Conservation (phyloP, 345 rosid genomes). For the Clausena lansium region DNA sequence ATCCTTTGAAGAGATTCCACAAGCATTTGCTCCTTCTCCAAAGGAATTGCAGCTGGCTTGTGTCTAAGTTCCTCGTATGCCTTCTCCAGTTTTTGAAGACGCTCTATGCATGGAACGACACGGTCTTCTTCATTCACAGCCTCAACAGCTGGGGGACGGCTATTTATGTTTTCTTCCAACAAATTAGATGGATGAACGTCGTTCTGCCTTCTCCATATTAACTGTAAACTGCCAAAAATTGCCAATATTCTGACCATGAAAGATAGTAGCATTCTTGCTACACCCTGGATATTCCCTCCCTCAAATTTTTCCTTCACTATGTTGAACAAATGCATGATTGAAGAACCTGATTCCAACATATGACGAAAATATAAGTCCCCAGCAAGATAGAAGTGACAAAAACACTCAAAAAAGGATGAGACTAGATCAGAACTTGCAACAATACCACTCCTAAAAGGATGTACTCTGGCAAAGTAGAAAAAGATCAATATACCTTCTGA, state of each 20-base stretch:
- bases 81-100: slow-evolving; percentile 73
- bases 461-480: not conserved
- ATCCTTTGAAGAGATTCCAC: slow-evolving; percentile 82
- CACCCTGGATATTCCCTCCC: slow-evolving; percentile 30
- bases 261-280: slow-evolving; percentile 37
- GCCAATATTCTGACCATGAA: slow-evolving; percentile 49
- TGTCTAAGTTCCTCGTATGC: slow-evolving; percentile 53
- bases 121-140: slow-evolving; percentile 41
- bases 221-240: slow-evolving; percentile 33
- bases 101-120: slow-evolving; percentile 65
- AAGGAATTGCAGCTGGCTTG: slow-evolving; percentile 69
- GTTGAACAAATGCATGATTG: slow-evolving; percentile 41
- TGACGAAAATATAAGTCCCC: slow-evolving; percentile 4
- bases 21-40: slow-evolving; percentile 80
- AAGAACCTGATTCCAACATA: slow-evolving; percentile 36
- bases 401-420: not conserved
- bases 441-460: not conserved
- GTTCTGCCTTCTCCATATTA: slow-evolving; percentile 56
- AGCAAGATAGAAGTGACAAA: not conserved
- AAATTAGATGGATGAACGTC: slow-evolving; percentile 42
- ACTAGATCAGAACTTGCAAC: not conserved
- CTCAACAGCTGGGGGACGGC: slow-evolving; percentile 25
- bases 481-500: slow-evolving; percentile 36
- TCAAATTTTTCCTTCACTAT: slow-evolving; percentile 44
- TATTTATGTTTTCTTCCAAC: slow-evolving; percentile 27